phyloP scores from a whole-genome alignment of 1,284 basidiomycete genomes.

The Veloboletus limbatus region DNA sequence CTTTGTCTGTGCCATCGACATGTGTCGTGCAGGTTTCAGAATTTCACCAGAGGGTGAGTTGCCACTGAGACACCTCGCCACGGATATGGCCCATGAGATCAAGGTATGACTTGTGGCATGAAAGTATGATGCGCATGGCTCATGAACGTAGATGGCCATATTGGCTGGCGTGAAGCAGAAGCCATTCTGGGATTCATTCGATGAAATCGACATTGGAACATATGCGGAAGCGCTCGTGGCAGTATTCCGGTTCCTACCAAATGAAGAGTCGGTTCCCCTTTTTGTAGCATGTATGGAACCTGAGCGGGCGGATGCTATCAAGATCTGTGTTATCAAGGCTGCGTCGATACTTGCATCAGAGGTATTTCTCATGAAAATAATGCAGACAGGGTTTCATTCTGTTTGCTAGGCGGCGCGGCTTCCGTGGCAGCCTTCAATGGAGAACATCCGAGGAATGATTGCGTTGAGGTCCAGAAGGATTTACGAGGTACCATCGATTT shows the following conservation, averaged over 20 bases:
- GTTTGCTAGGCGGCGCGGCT: conserved; percentile 48
- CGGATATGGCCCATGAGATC: conserved; percentile 76
- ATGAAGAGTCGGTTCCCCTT: conserved; percentile 56
- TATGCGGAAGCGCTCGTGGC: conserved; percentile 73
- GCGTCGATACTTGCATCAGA: conserved; percentile 32
- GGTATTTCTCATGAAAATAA: conserved; percentile 21
- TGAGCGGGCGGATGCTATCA: conserved; percentile 75
- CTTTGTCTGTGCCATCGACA: conserved; percentile 75
- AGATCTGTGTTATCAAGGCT: conserved; percentile 75
- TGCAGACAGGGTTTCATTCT: conserved; percentile 7
- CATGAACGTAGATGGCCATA: conserved; percentile 41
- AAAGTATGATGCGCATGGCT: not conserved
- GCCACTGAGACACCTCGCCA: conserved; percentile 66
- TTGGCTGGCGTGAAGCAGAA: conserved; percentile 49
- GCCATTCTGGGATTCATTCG: conserved; percentile 67
- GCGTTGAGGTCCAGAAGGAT: conserved; percentile 52
- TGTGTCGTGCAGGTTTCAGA: conserved; percentile 77
- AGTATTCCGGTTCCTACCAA: conserved; percentile 67
- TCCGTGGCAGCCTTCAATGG: conserved; percentile 56
- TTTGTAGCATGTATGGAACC: conserved; percentile 68
- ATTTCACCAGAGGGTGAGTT: conserved; percentile 65
- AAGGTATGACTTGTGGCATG: conserved; percentile 46
- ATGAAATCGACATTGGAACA: conserved; percentile 78
- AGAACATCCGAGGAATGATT: conserved; percentile 44
- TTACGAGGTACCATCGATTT: conserved; percentile 45